These are phyloP conservation scores for Cystoderma amianthinum DNA, from an alignment of 768 basidiomycete genomes.

Conservation along the genomic window DNA sequence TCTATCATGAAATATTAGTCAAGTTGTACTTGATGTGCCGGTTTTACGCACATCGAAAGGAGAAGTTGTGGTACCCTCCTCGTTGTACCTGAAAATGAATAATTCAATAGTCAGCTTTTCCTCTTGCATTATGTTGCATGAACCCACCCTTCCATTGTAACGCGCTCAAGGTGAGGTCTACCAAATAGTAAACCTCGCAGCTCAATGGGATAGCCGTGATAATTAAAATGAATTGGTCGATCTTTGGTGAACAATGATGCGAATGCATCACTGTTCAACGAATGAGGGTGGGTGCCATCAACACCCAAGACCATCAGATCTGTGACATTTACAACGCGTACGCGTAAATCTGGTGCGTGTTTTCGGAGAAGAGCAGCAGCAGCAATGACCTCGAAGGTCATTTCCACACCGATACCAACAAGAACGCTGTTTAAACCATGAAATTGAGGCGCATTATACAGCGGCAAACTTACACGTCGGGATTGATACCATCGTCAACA, in stretches of 20 bases:
- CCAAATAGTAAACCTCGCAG: conserved; percentile 61
- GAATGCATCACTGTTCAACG: conserved; percentile 56
- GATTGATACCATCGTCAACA: conserved; percentile 60
- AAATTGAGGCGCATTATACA: not conserved
- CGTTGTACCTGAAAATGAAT: conserved; percentile 32
- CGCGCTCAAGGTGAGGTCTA: conserved; percentile 37
- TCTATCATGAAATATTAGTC: conserved; percentile 25
- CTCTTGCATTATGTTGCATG: not conserved
- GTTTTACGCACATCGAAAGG: conserved; percentile 58
- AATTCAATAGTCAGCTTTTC: not conserved
- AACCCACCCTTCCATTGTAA: conserved; percentile 42
- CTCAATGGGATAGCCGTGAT: conserved; percentile 77
- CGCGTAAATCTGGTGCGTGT: conserved; percentile 62
- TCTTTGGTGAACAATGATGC: conserved; percentile 66
- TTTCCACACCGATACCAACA: conserved; percentile 83
- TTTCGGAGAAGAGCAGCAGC: conserved; percentile 76
- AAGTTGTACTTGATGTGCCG: too few relatives aligned
- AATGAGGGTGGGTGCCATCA: conserved; percentile 70
- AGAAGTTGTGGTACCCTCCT: conserved; percentile 77
- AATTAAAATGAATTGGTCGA: conserved; percentile 71
- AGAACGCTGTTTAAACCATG: conserved; percentile 49
- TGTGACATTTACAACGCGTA: conserved; percentile 84
- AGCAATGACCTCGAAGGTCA: conserved; percentile 85
- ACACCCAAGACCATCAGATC: conserved; percentile 80
- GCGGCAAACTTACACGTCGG: conserved; percentile 51